Evolutionary conservation across 257 asterid genomes (phyloP).

Genomic region (Capsicum pubescens): DNA sequence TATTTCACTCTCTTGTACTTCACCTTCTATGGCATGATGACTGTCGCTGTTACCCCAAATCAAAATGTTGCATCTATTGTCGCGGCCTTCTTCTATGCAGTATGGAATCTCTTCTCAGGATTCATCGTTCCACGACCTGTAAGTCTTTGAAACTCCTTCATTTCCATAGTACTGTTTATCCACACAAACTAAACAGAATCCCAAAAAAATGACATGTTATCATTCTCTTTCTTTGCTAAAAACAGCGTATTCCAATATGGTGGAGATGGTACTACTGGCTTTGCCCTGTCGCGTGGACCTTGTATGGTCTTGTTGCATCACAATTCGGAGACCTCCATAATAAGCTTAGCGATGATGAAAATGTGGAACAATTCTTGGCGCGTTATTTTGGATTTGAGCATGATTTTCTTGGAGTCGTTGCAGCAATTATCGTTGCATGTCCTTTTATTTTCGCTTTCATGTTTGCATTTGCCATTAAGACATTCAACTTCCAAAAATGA

Average conservation of each 20-base stretch:
- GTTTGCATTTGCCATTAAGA: constrained; percentile 53
- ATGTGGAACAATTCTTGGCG: constrained; percentile 52
- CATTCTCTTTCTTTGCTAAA: background rate
- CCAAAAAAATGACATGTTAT: background rate
- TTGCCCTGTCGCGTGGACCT: constrained; percentile 50
- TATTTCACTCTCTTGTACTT: constrained; percentile 47
- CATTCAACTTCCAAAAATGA: constrained; percentile 64
- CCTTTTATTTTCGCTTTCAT: constrained; percentile 45
- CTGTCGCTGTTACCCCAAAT: constrained; percentile 53
- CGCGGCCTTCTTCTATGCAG: constrained; percentile 24
- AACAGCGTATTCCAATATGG: constrained; percentile 56
- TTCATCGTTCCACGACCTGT: constrained; percentile 51
- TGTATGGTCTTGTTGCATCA: constrained; percentile 53
- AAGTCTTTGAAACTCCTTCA: constrained; percentile 30
- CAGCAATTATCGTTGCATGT: constrained; percentile 42
- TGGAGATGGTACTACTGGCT: constrained; percentile 68
- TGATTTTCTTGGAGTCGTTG: constrained; percentile 58
- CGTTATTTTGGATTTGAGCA: constrained; percentile 58
- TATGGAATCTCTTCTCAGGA: constrained; percentile 61
- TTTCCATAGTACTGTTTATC: background rate
- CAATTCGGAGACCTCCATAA: constrained; percentile 47
- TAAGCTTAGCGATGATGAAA: constrained; percentile 14
- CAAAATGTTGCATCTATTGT: constrained; percentile 47
- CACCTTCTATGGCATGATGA: constrained; percentile 66
- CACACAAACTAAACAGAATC: background rate